phyloP scores from a whole-genome alignment of 305 asterid species.

The Solanum hybrid region DNA sequence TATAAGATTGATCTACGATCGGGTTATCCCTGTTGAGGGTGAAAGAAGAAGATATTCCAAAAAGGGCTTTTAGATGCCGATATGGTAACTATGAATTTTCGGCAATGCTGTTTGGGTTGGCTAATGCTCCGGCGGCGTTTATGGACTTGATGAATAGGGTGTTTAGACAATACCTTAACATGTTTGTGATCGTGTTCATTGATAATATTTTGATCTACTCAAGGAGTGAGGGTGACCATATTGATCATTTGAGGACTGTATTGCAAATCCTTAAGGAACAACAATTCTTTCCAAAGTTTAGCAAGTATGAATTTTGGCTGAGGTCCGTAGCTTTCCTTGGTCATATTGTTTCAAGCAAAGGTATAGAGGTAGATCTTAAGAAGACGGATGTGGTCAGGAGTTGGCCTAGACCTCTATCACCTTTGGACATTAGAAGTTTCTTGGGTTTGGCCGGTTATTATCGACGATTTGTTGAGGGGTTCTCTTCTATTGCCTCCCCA shows the following conservation, averaged over 20 bases:
- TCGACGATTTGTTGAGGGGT: too few species aligned
- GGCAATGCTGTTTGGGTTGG: not conserved
- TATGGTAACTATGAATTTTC: not conserved
- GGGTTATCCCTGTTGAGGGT: not conserved
- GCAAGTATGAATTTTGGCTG: not conserved
- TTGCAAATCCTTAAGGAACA: not conserved
- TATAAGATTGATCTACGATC: not conserved
- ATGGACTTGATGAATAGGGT: too few species aligned
- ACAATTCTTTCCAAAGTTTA: not conserved
- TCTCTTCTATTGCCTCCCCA: too few species aligned
- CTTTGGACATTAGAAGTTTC: too few species aligned
- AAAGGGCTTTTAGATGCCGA: not conserved
- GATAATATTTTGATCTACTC: too few species aligned
- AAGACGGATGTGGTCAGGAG: too few species aligned
- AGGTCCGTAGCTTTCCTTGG: not conserved
- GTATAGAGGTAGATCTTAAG: not conserved
- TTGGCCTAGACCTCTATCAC: too few species aligned
- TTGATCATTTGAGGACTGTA: too few species aligned
- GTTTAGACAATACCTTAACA: too few species aligned
- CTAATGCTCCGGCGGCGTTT: not conserved
- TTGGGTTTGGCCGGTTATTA: too few species aligned
- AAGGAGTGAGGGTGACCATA: too few species aligned
- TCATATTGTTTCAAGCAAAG: not conserved
- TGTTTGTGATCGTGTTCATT: too few species aligned
- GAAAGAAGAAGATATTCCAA: not conserved